A percentile compares a stretch with the other conserved stretches of the same genome.
phyloP scores from a whole-genome alignment of 1,284 basidiomycete genomes.

The Cryptococcus sp. region DNA sequence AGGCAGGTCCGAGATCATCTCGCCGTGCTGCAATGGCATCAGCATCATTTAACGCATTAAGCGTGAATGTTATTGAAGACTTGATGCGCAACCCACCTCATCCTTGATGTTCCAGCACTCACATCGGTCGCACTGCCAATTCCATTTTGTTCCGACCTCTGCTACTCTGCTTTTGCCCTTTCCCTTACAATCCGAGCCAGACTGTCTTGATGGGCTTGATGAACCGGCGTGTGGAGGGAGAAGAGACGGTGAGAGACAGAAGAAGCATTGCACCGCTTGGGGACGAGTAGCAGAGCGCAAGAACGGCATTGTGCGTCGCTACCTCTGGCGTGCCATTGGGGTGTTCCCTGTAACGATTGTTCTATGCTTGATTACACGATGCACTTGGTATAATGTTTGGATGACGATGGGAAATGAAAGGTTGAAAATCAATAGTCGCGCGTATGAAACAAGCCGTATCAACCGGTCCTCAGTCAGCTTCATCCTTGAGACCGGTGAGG shows the following conservation, averaged over 20 bases:
- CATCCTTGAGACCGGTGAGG: no score
- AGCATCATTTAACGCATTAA: not conserved
- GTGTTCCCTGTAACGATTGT: no score
- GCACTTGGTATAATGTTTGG: no score
- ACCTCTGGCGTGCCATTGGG: no score
- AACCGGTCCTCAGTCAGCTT: no score
- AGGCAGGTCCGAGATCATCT: slow-evolving; percentile 78
- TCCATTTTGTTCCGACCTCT: slow-evolving; percentile 34
- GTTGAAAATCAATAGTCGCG: no score
- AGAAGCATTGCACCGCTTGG: slow-evolving; percentile 44
- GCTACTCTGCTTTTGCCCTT: slow-evolving; percentile 27
- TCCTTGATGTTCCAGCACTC: slow-evolving; percentile 49
- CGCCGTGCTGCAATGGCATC: slow-evolving; percentile 56
- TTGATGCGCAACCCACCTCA: slow-evolving; percentile 13
- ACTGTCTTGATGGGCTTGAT: not conserved
- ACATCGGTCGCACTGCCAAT: slow-evolving; percentile 47
- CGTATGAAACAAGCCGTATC: no score
- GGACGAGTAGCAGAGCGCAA: slow-evolving; percentile 35
- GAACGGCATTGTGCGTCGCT: slow-evolving; percentile 15
- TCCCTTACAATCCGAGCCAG: slow-evolving; percentile 1
- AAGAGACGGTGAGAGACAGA: slow-evolving; percentile 39
- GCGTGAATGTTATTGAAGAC: not conserved
- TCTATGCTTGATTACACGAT: no score
- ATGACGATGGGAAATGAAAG: no score
- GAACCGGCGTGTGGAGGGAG: slow-evolving; percentile 20